Conservation (phyloP, 148 eudicot species). For the Spergularia marina region DNA sequence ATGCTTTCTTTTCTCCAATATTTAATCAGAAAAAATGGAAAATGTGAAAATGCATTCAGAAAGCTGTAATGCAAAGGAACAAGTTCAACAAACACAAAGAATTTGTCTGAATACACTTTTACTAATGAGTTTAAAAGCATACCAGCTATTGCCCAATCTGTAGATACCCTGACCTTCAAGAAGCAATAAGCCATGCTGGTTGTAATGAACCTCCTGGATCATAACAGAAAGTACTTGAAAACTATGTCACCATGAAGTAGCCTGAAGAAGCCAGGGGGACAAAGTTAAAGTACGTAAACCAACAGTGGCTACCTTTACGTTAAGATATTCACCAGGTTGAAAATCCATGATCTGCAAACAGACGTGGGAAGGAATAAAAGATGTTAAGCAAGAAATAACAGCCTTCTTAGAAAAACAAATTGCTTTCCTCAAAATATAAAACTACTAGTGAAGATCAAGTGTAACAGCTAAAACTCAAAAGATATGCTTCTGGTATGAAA, state of each 20-base stretch:
- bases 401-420: background rate
- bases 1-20: background rate
- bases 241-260: background rate
- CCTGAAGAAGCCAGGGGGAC: background rate
- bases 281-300: background rate
- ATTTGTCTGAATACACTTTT: background rate
- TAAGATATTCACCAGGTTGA: constrained; percentile 96
- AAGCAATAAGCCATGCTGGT: constrained; percentile 92
- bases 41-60: background rate
- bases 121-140: constrained; percentile 20
- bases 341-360: constrained; percentile 91
- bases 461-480: background rate
- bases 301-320: constrained; percentile 66
- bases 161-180: constrained; percentile 94
- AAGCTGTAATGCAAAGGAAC: background rate
- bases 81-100: background rate
- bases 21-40: too few relatives aligned
- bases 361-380: constrained; percentile 5
- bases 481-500: background rate
- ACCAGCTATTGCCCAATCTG: constrained; percentile 94
- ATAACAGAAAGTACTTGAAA: constrained; percentile 1
- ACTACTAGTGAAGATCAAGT: background rate
- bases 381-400: constrained; percentile 8
- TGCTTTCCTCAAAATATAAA: background rate
- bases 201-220: constrained; percentile 90